These are phyloP conservation scores for Xylaria scruposa DNA, from an alignment of 495 filamentous ascomycete species.

Conservation along the genomic window DNA sequence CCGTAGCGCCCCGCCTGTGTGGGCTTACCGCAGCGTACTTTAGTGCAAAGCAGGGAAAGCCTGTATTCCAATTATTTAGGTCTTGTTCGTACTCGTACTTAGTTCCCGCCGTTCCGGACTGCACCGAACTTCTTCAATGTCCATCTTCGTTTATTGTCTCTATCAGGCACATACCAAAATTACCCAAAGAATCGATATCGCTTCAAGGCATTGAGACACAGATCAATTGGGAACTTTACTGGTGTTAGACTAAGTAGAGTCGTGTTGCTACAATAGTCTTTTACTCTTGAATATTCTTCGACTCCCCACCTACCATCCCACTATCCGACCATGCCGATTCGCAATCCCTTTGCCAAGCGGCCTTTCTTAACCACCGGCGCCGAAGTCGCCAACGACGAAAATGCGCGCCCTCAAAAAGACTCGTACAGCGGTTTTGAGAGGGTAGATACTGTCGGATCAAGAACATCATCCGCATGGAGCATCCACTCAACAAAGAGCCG, in stretches of 20 bases:
- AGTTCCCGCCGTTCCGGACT: conserved; percentile 25
- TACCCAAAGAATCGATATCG: conserved; percentile 15
- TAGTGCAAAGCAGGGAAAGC: neutral
- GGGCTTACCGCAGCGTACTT: conserved; percentile 7
- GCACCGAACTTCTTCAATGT: conserved; percentile 11
- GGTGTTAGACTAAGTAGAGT: neutral
- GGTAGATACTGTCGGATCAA: conserved; percentile 62
- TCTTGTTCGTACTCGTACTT: neutral
- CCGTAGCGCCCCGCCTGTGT: conserved; percentile 1
- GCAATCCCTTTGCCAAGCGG: conserved; percentile 73
- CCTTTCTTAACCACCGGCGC: conserved; percentile 47
- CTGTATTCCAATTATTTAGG: conserved; percentile 20
- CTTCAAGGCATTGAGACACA: conserved; percentile 16
- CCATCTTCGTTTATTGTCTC: conserved; percentile 13
- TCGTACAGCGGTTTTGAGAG: conserved; percentile 58
- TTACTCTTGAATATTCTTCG: neutral
- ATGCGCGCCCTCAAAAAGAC: conserved; percentile 37
- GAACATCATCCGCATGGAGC: conserved; percentile 65
- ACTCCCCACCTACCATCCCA: conserved; percentile 7
- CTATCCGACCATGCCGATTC: conserved; percentile 69
- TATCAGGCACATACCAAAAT: neutral
- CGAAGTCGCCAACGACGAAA: conserved; percentile 59
- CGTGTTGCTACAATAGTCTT: neutral
- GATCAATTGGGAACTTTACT: neutral
- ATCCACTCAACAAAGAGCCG: conserved; percentile 61